Evolutionary conservation across 2,329 filamentous ascomycete species (phyloP), one percentile per base, ranked within the genome.

Genomic region (Ceratocystis colombiana): DNA sequence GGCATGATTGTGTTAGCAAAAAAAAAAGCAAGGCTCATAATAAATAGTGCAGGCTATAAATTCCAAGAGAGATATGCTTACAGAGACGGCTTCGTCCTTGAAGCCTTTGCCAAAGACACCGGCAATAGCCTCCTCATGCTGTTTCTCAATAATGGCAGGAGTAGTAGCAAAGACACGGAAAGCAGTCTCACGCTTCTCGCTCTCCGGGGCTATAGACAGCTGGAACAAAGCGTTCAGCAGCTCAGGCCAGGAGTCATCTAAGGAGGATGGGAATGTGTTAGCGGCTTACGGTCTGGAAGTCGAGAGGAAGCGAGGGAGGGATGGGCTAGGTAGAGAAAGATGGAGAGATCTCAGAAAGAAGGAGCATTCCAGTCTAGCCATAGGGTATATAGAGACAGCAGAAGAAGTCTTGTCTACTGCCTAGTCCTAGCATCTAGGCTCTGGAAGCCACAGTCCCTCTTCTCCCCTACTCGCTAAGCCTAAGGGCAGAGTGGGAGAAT

Each of bases 131-230:
- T 91, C 88, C 75, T 96, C 90, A 72, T 97, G 93, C 74, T 96
- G 90, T 76, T 88, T 93, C 77, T 96, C 91, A 72, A 99, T 97
- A 72, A 99, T 93, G 41, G 89, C 89, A 3, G 94, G 94, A 0
- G 93, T 97, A 1, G 92, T 93, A 57, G 92, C 88, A 75, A 99
- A 96, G 72, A 99, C 94, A 69, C 94, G 86, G 79, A 94, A 99
- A 20, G 94, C 90, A 61, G 88, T 90, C 78, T 97, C 94, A 69
- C 94, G 87, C 78, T 95, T 88, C 70, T 88, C 88, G 37, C 88
- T 78, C 69, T 96, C 89, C 64, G 83, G 79, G 25, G 90, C 92
- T 75, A 95, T 91, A 76, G 93, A 97, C 48, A 95, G 85, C 72
- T 90, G 87, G 79, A 96, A 96, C 62, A 99, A 82, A 22, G 88